These are phyloP conservation scores for Sabuloglossum arenarium DNA, from an alignment of 495 filamentous ascomycete species.

Conservation along the genomic window DNA sequence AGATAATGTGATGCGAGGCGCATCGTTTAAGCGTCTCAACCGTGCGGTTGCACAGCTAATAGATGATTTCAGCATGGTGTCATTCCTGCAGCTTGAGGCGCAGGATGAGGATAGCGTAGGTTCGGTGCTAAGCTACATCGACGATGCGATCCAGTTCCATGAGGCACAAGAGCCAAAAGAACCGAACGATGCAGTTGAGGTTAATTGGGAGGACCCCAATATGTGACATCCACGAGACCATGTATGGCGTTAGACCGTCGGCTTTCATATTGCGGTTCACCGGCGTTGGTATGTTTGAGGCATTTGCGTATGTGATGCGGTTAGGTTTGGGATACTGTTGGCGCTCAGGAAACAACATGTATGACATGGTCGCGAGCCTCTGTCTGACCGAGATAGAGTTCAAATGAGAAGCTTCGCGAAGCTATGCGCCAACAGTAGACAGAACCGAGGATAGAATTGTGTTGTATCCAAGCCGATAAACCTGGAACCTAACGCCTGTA, in stretches of 20 bases:
- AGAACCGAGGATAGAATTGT: background rate
- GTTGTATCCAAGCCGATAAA: background rate
- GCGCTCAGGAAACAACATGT: background rate
- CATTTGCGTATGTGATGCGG: background rate
- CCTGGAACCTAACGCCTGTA: background rate
- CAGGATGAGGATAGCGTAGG: constrained; percentile 88
- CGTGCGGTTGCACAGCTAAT: constrained; percentile 72
- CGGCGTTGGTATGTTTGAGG: background rate
- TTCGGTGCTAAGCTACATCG: constrained; percentile 85
- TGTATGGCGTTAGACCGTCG: background rate
- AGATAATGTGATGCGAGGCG: constrained; percentile 53
- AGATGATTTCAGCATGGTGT: constrained; percentile 96
- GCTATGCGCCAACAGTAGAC: too few species aligned
- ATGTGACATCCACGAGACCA: background rate
- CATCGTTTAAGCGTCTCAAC: constrained; percentile 59
- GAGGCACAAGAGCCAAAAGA: constrained; percentile 91
- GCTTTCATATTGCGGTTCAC: background rate
- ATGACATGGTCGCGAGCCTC: too few species aligned
- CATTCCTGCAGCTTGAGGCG: constrained; percentile 71
- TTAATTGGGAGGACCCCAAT: background rate
- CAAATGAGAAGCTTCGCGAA: too few species aligned
- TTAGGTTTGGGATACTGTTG: background rate
- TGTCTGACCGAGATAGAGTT: too few species aligned
- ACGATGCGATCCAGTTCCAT: constrained; percentile 88
- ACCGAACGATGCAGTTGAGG: constrained; percentile 55